phyloP scores from a whole-genome alignment of 345 rosid species.

The Angophora floribunda region DNA sequence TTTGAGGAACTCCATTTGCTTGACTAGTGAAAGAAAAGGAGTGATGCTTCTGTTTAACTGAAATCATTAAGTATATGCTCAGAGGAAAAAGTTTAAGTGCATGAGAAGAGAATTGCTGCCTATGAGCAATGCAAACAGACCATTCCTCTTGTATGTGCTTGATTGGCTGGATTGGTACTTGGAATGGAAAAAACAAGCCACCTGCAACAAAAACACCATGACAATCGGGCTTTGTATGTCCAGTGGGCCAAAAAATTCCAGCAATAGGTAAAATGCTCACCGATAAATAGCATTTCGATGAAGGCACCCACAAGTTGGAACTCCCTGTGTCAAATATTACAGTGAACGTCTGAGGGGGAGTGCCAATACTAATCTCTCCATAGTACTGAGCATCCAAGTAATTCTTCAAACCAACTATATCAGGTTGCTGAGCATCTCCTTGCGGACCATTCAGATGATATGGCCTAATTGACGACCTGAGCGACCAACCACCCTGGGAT shows the following conservation, averaged over 20 bases:
- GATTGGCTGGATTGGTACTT: slow-evolving; percentile 74
- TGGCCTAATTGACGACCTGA: slow-evolving; percentile 15
- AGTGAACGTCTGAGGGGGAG: slow-evolving; percentile 90
- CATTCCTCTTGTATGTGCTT: slow-evolving; percentile 68
- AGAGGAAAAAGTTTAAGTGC: background rate
- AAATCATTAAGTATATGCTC: background rate
- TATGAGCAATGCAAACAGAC: slow-evolving; percentile 29
- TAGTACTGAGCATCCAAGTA: slow-evolving; percentile 90
- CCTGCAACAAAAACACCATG: slow-evolving; percentile 24
- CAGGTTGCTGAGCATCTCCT: slow-evolving; percentile 27
- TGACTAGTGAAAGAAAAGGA: background rate
- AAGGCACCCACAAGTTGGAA: slow-evolving; percentile 96
- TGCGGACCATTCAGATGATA: slow-evolving; percentile 12
- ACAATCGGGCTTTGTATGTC: background rate
- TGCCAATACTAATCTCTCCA: slow-evolving; percentile 90
- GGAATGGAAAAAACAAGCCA: slow-evolving; percentile 70
- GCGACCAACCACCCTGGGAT: slow-evolving; percentile 30
- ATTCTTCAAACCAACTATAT: slow-evolving; percentile 56
- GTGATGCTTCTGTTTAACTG: background rate
- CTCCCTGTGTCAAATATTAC: slow-evolving; percentile 95
- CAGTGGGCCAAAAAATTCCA: background rate
- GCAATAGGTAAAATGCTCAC: slow-evolving; percentile 27
- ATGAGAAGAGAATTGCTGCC: background rate
- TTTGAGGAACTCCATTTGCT: background rate
- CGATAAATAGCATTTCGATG: slow-evolving; percentile 78